Conservation (phyloP, 768 basidiomycete species). For the Naganishia onofrii region DNA sequence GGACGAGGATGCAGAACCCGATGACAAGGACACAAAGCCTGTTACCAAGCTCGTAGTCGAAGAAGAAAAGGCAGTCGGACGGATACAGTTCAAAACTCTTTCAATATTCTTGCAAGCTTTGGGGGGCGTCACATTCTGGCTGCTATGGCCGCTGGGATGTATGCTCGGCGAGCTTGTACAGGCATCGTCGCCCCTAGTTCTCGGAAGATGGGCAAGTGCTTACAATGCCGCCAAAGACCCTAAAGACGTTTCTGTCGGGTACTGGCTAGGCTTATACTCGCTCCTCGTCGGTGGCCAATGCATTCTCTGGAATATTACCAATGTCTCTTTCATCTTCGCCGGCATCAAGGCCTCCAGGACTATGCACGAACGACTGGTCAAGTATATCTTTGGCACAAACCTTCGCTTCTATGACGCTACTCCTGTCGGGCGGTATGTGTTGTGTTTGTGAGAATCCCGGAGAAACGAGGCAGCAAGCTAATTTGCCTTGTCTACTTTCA, state of each 20-base stretch:
- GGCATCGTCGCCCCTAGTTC: constrained; percentile 44
- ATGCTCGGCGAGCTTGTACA: constrained; percentile 41
- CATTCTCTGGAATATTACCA: constrained; percentile 24
- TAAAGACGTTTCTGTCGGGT: constrained; percentile 43
- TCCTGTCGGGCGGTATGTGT: constrained; percentile 31
- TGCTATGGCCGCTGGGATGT: constrained; percentile 41
- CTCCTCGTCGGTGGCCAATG: constrained; percentile 37
- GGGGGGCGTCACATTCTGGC: constrained; percentile 51
- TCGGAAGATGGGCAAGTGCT: constrained; percentile 48
- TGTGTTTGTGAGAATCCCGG: background rate
- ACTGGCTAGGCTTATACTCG: constrained; percentile 51
- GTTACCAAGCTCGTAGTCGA: constrained; percentile 46
- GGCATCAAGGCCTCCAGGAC: constrained; percentile 44
- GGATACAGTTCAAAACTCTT: constrained; percentile 46
- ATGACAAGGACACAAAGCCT: constrained; percentile 34
- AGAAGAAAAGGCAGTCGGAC: constrained; percentile 51
- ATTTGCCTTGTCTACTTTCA: background rate
- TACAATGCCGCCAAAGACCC: constrained; percentile 42
- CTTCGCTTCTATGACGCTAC: constrained; percentile 32
- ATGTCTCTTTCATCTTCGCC: constrained; percentile 36
- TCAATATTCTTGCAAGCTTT: constrained; percentile 45
- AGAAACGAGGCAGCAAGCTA: background rate
- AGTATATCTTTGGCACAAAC: constrained; percentile 41
- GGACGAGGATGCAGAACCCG: constrained; percentile 22
- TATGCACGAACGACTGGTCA: constrained; percentile 44